Base-by-base conservation (phyloP, 1,284 basidiomycete genomes). In the Tylopilus sp. region DNA sequence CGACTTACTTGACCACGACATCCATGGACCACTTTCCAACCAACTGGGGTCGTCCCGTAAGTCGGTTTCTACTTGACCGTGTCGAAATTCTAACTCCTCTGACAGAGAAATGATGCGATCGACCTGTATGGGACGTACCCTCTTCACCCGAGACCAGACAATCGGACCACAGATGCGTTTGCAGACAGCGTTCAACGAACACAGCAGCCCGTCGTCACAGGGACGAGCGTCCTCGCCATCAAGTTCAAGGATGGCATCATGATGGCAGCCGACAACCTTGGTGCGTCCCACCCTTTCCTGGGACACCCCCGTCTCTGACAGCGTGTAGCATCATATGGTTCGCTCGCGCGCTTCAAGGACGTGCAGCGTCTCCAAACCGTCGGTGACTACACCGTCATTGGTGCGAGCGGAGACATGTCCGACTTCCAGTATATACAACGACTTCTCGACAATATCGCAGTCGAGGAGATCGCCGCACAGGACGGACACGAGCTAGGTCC, bases 251-350 rank as follows among this genome's bases (percentile, higher is more conserved):
- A 92, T 61, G 96, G 97, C 3, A 85, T 99, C 58, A 97, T 99
- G 92, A 85, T 99, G 75, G 94, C 97, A n/a, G 92, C 97, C 30
- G 96, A 99, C 76, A 98, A 89, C 60, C 86, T 99, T 44, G 93
- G 93, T 94, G 52, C 51, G 69, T 61, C 26, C 30, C 19, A n/a
- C 28, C 45, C 12, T 34, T 18, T 11, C 31, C 44, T 36, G 26
- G 35, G 34, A 13, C 41, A 29, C 40, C n/a, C 28, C 31, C 18
- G 43, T 42, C 15, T 28, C 50, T 26, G 16, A 52, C n/a, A 0
- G 33, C 18, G n/a, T 42, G 9, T 44, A 95, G 96, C 92, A 11
- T 99, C 97, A 0, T 99, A 98, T 62, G 97, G 97, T 49, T 97
- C 94, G 7, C 85, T 99, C 37, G 94, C 97, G 2, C 86, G 96